phyloP scores from a whole-genome alignment of 192 early-diverging fungal genomes.

The Haplosporangium gracile region DNA sequence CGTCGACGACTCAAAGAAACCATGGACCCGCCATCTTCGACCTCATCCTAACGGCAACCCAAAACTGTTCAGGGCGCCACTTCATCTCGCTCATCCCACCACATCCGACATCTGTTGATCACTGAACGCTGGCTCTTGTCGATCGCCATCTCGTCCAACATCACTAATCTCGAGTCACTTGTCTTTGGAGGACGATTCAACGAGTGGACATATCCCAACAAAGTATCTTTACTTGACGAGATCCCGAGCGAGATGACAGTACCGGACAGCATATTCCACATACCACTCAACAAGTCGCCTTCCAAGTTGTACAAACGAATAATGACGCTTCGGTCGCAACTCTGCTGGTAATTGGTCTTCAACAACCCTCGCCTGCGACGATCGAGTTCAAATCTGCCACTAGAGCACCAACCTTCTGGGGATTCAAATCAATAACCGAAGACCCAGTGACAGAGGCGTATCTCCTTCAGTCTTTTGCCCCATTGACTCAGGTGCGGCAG shows the following conservation, averaged over 20 bases:
- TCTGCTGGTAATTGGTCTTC: neutral
- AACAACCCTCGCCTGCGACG: neutral
- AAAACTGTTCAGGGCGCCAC: neutral
- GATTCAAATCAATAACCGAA: neutral
- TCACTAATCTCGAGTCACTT: neutral
- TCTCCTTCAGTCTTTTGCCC: neutral
- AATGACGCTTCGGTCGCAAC: neutral
- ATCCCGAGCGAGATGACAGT: neutral
- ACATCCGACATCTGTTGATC: neutral
- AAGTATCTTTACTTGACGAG: neutral
- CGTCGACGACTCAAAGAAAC: neutral
- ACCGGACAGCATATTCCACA: neutral
- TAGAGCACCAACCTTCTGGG: neutral
- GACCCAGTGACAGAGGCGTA: neutral
- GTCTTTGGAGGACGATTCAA: neutral
- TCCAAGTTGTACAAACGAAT: neutral
- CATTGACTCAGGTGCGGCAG: neutral
- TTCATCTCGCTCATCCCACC: neutral
- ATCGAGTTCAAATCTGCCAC: neutral
- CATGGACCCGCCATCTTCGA: neutral
- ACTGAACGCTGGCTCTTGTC: neutral
- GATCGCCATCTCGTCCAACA: neutral
- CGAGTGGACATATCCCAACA: neutral
- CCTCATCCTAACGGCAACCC: neutral
- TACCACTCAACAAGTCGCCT: neutral